Conservation (phyloP, 768 basidiomycete species). For the Mycena vulgaris region DNA sequence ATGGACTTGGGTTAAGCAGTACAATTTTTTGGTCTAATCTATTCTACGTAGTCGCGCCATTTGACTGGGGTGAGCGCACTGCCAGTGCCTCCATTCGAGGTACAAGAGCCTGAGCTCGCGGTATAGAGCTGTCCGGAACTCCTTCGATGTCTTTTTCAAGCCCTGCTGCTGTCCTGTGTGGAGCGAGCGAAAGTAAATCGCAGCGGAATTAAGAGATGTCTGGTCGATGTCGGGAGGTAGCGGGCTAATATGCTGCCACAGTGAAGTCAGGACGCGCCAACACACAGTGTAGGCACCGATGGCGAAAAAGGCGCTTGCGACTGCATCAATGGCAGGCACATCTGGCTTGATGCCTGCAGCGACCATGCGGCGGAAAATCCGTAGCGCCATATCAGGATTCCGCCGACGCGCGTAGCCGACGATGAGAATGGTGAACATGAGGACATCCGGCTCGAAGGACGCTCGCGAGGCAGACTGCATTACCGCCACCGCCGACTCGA, state of each 20-base stretch:
- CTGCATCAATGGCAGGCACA: slow-evolving; percentile 77
- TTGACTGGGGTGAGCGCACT: not conserved
- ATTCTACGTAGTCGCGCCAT: not conserved
- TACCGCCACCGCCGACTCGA: slow-evolving; percentile 67
- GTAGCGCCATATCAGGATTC: slow-evolving; percentile 66
- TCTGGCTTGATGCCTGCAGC: slow-evolving; percentile 76
- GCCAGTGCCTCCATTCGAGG: slow-evolving; percentile 30
- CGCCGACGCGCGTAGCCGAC: slow-evolving; percentile 76
- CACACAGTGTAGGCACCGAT: slow-evolving; percentile 68
- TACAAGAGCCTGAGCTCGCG: slow-evolving; percentile 49
- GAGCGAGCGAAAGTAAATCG: slow-evolving; percentile 63
- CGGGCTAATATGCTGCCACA: slow-evolving; percentile 78
- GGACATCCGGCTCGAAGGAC: slow-evolving; percentile 70
- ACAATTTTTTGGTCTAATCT: not conserved
- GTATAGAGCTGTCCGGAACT: slow-evolving; percentile 54
- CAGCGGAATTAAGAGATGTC: slow-evolving; percentile 63
- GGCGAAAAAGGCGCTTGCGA: slow-evolving; percentile 77
- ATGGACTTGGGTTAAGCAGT: not conserved
- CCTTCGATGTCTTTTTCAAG: slow-evolving; percentile 45
- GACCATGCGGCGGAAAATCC: slow-evolving; percentile 76
- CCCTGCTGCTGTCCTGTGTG: slow-evolving; percentile 41
- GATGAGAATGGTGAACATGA: slow-evolving; percentile 86
- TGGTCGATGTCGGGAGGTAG: slow-evolving; percentile 67
- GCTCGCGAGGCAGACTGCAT: slow-evolving; percentile 66
- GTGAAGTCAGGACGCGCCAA: slow-evolving; percentile 65